Evolutionary conservation across 176 grass and related monocot genomes (phyloP), one percentile per base, ranked within the genome.

Genomic region (Rhynchospora tenuis): DNA sequence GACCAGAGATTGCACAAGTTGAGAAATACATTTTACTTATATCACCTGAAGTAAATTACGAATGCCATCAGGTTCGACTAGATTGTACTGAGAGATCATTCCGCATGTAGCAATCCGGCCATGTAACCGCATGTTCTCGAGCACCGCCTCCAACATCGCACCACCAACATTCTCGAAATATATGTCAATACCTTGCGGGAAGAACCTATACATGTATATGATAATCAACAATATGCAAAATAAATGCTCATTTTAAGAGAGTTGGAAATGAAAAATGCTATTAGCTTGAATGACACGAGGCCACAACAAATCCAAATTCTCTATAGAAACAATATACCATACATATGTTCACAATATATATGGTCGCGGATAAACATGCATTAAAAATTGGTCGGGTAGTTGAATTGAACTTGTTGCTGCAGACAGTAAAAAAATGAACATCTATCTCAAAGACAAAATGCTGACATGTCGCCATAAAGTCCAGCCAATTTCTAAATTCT

Each of bases 161-260:
- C 90, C 90, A 0, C 92, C 92, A 0, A 94, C 92, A 43, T 94
- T 94, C 84, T 92, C 92, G 5, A 90, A 94, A 84, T 92, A 90
- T 63, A 94, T 87, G 63, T 92, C 92, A 6, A 94, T 94, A n/a
- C 90, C 86, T 6, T 83, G 16, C 0, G 88, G 90, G n/a, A 94
- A 90, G 71, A 3, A 87, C 74, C 87, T 88, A 52, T 20, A 27
- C 5, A 38, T 38, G 0, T 38, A 38, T n/a, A n/a, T n/a, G n/a
- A 28, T 27, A 50, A 74, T 9, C 13, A 26, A 52, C 1, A 74
- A 28, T 3, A 27, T 52, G 27, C 28, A 5, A 28, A 74, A 24
- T 9, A 52, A 26, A 11, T 7, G 11, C 15, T 66, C 31, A 28
- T 9, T n/a, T n/a, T n/a, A n/a, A n/a, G n/a, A n/a, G n/a, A n/a